These are phyloP conservation scores for Yamadazyma dushanensis DNA, from an alignment of 1,139 yeast species.

Conservation along the genomic window DNA sequence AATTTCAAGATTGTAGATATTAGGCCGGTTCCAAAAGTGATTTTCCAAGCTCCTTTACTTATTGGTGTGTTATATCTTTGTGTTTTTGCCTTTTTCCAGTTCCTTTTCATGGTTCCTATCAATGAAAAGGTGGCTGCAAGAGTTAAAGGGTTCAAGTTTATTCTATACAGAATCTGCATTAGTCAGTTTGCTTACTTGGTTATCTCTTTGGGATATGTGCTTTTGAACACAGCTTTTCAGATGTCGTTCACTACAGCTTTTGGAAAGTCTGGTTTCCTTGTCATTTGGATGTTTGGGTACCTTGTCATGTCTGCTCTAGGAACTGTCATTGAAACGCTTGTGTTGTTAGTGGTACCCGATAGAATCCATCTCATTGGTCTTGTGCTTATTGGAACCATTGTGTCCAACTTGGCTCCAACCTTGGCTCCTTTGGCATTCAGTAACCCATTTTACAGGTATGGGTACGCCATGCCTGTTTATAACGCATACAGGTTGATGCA, in stretches of 20 bases:
- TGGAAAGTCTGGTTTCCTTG: conserved; percentile 51
- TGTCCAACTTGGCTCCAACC: conserved; percentile 45
- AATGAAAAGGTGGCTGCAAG: conserved; percentile 30
- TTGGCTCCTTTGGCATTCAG: conserved; percentile 48
- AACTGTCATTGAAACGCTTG: conserved; percentile 47
- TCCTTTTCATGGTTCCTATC: conserved; percentile 26
- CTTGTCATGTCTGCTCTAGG: conserved; percentile 53
- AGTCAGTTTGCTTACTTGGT: conserved; percentile 46
- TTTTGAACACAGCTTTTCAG: conserved; percentile 47
- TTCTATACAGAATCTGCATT: conserved; percentile 37
- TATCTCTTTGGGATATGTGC: conserved; percentile 41
- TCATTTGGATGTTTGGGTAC: conserved; percentile 46
- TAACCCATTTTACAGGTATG: conserved; percentile 47
- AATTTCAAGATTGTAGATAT: conserved; percentile 21
- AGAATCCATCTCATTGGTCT: conserved; percentile 49
- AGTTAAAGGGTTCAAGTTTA: conserved; percentile 37
- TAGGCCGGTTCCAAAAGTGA: conserved; percentile 24
- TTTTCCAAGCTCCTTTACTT: conserved; percentile 32
- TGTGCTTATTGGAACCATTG: conserved; percentile 44
- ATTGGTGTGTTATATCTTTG: conserved; percentile 34
- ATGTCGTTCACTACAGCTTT: conserved; percentile 30
- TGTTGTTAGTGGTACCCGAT: conserved; percentile 35
- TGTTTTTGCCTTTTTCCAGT: conserved; percentile 33
- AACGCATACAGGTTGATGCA: conserved; percentile 49
- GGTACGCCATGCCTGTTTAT: conserved; percentile 54